These are phyloP conservation scores for Cystoisospora suis DNA, from an alignment of 169 alveolate genomes.

Conservation along the genomic window DNA sequence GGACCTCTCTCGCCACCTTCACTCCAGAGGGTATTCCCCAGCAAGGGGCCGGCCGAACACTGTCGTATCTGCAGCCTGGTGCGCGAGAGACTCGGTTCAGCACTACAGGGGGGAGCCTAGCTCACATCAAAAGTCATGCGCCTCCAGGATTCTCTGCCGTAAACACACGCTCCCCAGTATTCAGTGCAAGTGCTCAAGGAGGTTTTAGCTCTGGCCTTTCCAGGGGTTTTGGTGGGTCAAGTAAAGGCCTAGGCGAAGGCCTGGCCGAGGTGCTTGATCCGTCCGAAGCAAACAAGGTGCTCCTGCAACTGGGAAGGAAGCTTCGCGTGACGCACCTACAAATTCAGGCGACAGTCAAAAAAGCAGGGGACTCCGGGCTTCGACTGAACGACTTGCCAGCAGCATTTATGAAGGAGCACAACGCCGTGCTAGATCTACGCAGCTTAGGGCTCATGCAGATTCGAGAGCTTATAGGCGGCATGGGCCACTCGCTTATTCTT, in stretches of 20 bases:
- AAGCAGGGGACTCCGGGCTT: neutral
- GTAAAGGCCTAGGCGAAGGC: neutral
- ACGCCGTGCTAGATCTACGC: conserved; percentile 13
- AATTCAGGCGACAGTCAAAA: neutral
- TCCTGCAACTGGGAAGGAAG: neutral
- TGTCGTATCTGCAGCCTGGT: no score
- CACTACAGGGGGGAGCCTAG: no score
- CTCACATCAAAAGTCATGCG: no score
- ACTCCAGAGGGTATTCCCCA: no score
- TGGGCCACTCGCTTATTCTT: neutral
- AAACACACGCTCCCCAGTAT: no score
- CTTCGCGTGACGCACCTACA: conserved; percentile 13
- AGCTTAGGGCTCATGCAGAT: conserved; percentile 30
- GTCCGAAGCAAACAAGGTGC: neutral
- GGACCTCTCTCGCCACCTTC: no score
- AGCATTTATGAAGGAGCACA: conserved; percentile 29
- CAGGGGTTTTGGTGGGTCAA: neutral
- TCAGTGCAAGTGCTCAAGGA: no score
- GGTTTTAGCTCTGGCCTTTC: neutral
- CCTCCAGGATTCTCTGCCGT: no score
- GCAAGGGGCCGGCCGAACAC: no score
- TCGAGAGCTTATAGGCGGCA: conserved; percentile 12
- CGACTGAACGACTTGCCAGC: conserved; percentile 25
- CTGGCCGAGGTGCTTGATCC: conserved; percentile 30
- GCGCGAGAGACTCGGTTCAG: no score